phyloP scores from a whole-genome alignment of 345 rosid genomes.

The Eucalyptus regnans region DNA sequence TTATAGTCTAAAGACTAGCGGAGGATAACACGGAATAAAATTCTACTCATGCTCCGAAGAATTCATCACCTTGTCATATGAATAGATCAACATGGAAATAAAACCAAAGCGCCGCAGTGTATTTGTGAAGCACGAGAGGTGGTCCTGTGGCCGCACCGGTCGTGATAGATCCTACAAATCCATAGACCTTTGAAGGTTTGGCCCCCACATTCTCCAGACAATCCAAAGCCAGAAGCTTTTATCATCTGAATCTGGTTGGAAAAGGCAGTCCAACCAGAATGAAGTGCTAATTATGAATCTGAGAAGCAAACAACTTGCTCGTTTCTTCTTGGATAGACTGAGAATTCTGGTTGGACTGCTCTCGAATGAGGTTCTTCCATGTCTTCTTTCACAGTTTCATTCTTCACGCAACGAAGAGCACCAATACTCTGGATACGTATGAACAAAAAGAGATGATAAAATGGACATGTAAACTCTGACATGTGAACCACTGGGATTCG shows the following conservation, averaged over 20 bases:
- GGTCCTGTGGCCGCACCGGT: conserved; percentile 61
- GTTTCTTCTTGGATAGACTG: conserved; percentile 53
- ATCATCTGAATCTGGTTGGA: conserved; percentile 31
- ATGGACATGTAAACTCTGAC: neutral
- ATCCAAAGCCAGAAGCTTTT: conserved; percentile 24
- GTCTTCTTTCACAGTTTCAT: neutral
- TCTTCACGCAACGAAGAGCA: neutral
- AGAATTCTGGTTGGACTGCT: conserved; percentile 64
- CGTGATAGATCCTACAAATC: conserved; percentile 71
- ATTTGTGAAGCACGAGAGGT: neutral
- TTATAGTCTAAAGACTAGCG: neutral
- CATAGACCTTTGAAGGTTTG: conserved; percentile 70
- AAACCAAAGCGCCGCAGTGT: neutral
- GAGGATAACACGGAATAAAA: neutral
- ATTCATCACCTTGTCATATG: neutral
- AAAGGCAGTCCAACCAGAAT: no score
- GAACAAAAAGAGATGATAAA: neutral
- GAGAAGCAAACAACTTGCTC: no score
- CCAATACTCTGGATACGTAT: rapidly evolving
- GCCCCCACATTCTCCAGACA: conserved; percentile 57
- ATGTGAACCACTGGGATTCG: no score
- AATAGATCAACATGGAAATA: neutral
- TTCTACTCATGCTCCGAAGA: neutral
- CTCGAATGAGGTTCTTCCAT: conserved; percentile 63
- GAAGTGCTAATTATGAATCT: no score